These are phyloP conservation scores for Lenwebbia sp. DNA, from an alignment of 345 rosid genomes.

Conservation along the genomic window DNA sequence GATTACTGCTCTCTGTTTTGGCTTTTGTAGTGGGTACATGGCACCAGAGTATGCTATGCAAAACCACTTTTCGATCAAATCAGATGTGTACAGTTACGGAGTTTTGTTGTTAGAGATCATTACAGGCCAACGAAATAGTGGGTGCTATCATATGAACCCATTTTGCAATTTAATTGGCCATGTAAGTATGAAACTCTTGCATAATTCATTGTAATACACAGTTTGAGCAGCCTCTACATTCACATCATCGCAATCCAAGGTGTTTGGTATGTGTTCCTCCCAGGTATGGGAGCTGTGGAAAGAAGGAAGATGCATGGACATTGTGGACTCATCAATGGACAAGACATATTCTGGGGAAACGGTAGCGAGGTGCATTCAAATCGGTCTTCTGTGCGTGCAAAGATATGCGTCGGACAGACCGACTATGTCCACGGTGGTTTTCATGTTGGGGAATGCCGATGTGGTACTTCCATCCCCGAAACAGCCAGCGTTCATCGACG, in stretches of 20 bases:
- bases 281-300: slow-evolving; percentile 9
- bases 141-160: background rate
- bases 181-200: background rate
- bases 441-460: slow-evolving; percentile 4
- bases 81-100: background rate
- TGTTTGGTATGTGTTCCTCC: background rate
- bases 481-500: background rate
- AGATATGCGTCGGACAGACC: slow-evolving; percentile 1
- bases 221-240: background rate
- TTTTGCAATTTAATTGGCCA: background rate
- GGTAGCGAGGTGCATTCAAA: slow-evolving; percentile 1
- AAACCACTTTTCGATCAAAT: background rate
- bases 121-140: background rate
- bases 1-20: background rate
- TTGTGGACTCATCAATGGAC: background rate
- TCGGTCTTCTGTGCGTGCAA: background rate
- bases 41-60: background rate
- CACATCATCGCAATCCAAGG: background rate
- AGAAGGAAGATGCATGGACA: background rate
- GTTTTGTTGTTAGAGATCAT: background rate
- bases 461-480: background rate
- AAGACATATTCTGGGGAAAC: background rate
- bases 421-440: background rate
- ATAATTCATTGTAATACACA: background rate
- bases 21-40: background rate